A percentile compares a stretch with the other conserved stretches of the same genome.
Conservation (phyloP, 1,284 basidiomycete species). For the Ceratobasidium papillatum region DNA sequence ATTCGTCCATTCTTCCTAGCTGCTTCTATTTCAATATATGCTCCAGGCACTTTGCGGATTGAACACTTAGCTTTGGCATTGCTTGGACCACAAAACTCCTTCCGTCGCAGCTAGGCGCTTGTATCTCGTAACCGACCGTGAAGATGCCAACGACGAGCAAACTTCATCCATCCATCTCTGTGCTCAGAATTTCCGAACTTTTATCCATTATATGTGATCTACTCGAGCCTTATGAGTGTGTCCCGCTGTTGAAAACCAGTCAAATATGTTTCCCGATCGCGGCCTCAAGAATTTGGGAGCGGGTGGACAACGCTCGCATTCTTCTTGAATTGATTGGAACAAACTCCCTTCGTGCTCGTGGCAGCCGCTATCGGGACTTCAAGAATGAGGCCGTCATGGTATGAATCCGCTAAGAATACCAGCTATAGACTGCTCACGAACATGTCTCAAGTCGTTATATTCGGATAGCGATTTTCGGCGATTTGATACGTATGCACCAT, state of each 20-base stretch:
- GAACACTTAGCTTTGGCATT: too few species aligned
- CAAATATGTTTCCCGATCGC: neutral
- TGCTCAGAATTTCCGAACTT: neutral
- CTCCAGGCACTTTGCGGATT: too few species aligned
- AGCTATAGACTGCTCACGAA: neutral
- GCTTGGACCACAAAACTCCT: too few species aligned
- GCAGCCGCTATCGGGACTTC: neutral
- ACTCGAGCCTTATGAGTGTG: neutral
- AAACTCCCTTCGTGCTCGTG: neutral
- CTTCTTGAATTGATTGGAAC: neutral
- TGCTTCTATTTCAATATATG: too few species aligned
- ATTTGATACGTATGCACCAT: neutral
- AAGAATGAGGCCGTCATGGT: neutral
- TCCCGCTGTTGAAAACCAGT: neutral
- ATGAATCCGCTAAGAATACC: neutral
- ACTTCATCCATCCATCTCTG: neutral
- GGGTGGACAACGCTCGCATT: neutral
- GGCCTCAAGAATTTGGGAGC: neutral
- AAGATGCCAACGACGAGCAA: neutral
- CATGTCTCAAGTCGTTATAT: neutral
- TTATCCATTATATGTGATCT: neutral
- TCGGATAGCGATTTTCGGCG: neutral
- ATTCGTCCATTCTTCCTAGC: too few species aligned
- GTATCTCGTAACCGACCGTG: too few species aligned
- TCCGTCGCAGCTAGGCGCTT: too few species aligned